phyloP scores from a whole-genome alignment of 169 alveolate genomes.

The Theileria orientalis region DNA sequence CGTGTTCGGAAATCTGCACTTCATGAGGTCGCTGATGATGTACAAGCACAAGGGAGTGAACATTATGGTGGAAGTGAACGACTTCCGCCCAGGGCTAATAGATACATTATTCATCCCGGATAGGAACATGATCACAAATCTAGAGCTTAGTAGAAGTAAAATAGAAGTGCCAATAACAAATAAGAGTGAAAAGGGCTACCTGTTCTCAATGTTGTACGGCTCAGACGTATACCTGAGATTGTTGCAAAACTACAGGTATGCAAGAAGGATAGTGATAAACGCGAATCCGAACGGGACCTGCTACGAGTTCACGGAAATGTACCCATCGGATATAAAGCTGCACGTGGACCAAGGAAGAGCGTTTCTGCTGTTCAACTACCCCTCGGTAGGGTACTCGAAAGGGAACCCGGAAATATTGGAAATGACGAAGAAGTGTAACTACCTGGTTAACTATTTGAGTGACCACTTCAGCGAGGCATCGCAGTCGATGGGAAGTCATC shows the following conservation, averaged over 20 bases:
- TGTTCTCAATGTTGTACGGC: slow-evolving; percentile 23
- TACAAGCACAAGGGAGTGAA: slow-evolving; percentile 21
- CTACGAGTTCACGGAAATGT: slow-evolving; percentile 12
- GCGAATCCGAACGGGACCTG: slow-evolving; percentile 35
- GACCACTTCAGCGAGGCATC: background rate
- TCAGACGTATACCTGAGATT: slow-evolving; percentile 13
- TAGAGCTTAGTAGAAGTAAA: background rate
- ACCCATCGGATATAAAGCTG: background rate
- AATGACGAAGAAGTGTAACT: slow-evolving; percentile 11
- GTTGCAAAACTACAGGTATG: slow-evolving; percentile 8
- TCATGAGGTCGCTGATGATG: slow-evolving; percentile 2
- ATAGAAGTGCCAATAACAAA: background rate
- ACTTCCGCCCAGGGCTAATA: slow-evolving; percentile 1
- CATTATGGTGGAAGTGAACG: background rate
- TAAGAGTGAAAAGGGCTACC: background rate
- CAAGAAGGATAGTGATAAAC: slow-evolving; percentile 5
- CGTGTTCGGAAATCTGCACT: slow-evolving; percentile 12
- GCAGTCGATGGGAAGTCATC: background rate
- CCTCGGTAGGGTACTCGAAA: slow-evolving; percentile 14
- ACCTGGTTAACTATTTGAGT: slow-evolving; percentile 1
- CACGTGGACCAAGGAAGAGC: slow-evolving; percentile 14
- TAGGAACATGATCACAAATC: background rate
- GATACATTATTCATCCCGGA: slow-evolving; percentile 31
- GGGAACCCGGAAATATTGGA: slow-evolving; percentile 23
- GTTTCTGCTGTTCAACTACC: slow-evolving; percentile 37